Percentiles rank a stretch among this genome's conserved stretches.
Conservation (phyloP, 148 eudicot species). For the Camellia sinensis region DNA sequence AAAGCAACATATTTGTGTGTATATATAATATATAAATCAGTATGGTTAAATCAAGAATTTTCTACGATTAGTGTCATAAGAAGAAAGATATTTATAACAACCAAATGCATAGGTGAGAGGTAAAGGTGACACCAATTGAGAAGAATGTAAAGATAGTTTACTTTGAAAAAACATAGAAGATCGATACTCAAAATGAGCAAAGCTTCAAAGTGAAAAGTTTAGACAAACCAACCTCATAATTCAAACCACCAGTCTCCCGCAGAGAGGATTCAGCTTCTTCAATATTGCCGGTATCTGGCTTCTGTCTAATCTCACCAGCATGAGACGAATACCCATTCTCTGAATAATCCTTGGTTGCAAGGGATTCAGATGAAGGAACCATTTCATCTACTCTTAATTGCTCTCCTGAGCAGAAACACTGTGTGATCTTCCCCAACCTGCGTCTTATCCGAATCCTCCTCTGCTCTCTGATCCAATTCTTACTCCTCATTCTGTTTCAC, state of each 20-base stretch:
- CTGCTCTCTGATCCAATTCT: conserved; percentile 21
- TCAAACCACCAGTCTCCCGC: conserved; percentile 76
- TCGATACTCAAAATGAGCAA: neutral
- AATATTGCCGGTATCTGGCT: conserved; percentile 59
- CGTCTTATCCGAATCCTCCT: conserved; percentile 18
- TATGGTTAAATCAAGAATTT: neutral
- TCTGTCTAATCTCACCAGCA: conserved; percentile 40
- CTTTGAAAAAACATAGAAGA: neutral
- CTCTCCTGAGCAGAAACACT: conserved; percentile 64
- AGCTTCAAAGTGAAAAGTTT: neutral
- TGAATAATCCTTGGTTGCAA: conserved; percentile 41
- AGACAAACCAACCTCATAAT: conserved; percentile 64
- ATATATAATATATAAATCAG: neutral
- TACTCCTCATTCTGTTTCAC: conserved; percentile 40
- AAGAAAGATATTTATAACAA: neutral
- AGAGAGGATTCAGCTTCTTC: conserved; percentile 95
- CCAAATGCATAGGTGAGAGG: neutral
- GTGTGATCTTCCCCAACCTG: conserved; percentile 52
- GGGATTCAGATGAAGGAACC: conserved; percentile 48
- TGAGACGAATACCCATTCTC: conserved; percentile 34
- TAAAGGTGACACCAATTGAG: neutral
- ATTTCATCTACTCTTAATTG: conserved; percentile 43
- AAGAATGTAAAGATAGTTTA: neutral
- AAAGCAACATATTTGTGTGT: neutral
- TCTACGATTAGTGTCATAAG: neutral